Base-by-base conservation (phyloP, 441 rosid species). In the Flueggea neowawraea region DNA sequence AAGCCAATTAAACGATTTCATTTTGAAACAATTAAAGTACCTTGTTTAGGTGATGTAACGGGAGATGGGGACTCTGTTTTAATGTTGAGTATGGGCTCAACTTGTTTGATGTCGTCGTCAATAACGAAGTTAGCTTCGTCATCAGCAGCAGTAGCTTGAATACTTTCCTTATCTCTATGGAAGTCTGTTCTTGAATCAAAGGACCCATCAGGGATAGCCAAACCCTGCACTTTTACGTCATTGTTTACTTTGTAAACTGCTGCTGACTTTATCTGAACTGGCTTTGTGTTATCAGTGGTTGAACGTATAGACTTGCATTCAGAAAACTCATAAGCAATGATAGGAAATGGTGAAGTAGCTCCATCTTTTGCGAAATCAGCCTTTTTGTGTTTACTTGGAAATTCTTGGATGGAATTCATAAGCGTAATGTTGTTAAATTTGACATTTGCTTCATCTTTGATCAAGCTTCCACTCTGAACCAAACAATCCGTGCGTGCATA, bases 51-150 rank as follows among this genome's bases (percentile, higher is more conserved):
- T 61, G 78, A 66, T 43, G 76, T 69, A 55, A 68, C 60, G 5
- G 72, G 50, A 4, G 58, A 60, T 44, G 73, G 50, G 45, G 70
- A 44, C 51, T 83, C 91, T 61, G 75, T 77, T 69, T 68, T 79
- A 62, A 90, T 85, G 75, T 82, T 85, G 65, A 88, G 73, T 17
- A 62, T 39, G 12, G 85, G 70, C n/a, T 65, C 70, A 57, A 15
- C 51, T 55, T 69, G 52, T 52, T 32, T 65, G 51, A 28, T 54
- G 28, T 22, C 28, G 55, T 61, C 73, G 68, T 58, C 68, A 62
- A 7, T 31, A 65, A 69, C 8, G 45, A 60, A 54, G 63, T 61
- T 61, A 28, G 58, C 72, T 64, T 80, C 78, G 54, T 80, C 73
- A 4, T 63, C 62, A 9, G 61, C 15, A 28, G 75, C 51, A 62